Percentiles rank a stretch among this genome's conserved stretches.
Evolutionary conservation across 192 early-diverging fungal genomes (phyloP).

Genomic region (Thoreauomyces humboldtii): DNA sequence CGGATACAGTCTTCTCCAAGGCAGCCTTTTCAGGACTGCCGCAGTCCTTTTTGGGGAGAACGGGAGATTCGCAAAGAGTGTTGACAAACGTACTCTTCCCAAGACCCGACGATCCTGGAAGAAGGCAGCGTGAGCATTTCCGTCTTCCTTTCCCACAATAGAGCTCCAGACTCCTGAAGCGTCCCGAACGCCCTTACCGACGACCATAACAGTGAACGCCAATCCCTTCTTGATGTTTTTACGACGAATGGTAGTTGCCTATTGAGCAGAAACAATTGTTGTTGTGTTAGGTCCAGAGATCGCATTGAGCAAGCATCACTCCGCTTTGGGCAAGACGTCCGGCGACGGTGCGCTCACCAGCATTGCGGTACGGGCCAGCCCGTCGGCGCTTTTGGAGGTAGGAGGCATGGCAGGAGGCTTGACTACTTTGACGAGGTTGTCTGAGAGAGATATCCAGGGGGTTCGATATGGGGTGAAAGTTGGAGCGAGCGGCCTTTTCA

Average conservation of each 20-base stretch:
- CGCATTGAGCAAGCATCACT: too few relatives aligned
- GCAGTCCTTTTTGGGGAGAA: constrained; percentile 83
- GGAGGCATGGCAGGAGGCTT: constrained; percentile 9
- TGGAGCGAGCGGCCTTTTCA: too few relatives aligned
- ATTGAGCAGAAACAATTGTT: neutral
- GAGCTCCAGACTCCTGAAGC: too few relatives aligned
- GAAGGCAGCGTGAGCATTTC: too few relatives aligned
- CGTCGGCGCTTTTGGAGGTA: constrained; percentile 12
- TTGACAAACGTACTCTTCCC: constrained; percentile 66
- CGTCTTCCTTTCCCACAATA: too few relatives aligned
- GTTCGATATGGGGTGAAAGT: too few relatives aligned
- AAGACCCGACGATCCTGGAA: constrained; percentile 48
- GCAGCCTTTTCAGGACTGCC: constrained; percentile 64
- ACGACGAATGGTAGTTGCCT: constrained; percentile 53
- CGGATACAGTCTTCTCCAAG: constrained; percentile 49
- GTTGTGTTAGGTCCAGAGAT: too few relatives aligned
- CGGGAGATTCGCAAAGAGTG: constrained; percentile 63
- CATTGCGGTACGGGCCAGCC: constrained; percentile 20
- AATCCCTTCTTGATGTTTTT: constrained; percentile 97
- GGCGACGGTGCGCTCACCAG: too few relatives aligned
- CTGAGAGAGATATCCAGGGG: too few relatives aligned
- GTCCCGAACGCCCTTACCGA: constrained; percentile 49
- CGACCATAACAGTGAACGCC: constrained; percentile 67
- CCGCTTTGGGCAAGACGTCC: too few relatives aligned
- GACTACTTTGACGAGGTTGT: too few relatives aligned